A percentile compares a stretch with the other conserved stretches of the same genome.
phyloP scores from a whole-genome alignment of 495 filamentous ascomycete species.

The Penicillium maclennaniae region DNA sequence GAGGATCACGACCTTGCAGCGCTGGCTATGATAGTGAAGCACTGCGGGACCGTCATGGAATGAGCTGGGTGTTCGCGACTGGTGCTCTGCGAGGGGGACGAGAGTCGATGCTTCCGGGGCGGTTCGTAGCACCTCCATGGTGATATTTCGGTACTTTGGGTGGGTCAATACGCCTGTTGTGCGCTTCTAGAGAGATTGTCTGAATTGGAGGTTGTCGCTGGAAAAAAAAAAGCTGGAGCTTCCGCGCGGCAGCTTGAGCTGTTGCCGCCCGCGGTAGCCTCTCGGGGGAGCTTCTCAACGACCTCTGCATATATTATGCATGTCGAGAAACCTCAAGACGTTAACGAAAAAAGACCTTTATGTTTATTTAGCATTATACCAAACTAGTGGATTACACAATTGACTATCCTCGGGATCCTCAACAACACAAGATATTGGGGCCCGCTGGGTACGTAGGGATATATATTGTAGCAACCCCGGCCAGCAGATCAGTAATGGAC shows the following conservation, averaged over 20 bases:
- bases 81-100: conserved; percentile 71
- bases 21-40: conserved; percentile 67
- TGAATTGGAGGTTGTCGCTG: neutral
- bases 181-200: neutral
- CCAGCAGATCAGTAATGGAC: too few relatives aligned
- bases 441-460: too few relatives aligned
- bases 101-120: conserved; percentile 55
- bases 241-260: conserved; percentile 1
- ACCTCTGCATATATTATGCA: too few relatives aligned
- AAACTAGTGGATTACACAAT: too few relatives aligned
- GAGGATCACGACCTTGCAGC: conserved; percentile 56
- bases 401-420: too few relatives aligned
- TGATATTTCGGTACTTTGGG: neutral
- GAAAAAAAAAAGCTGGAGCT: conserved; percentile 9
- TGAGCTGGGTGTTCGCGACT: conserved; percentile 75
- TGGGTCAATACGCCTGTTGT: neutral
- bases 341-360: too few relatives aligned
- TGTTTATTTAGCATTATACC: too few relatives aligned
- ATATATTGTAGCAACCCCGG: too few relatives aligned
- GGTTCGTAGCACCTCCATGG: conserved; percentile 48
- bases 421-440: too few relatives aligned
- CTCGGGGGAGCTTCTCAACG: too few relatives aligned
- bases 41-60: conserved; percentile 79
- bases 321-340: too few relatives aligned
- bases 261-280: neutral